These are phyloP conservation scores for Lasiodiplodia citricola DNA, from an alignment of 2,329 filamentous ascomycete species.

Conservation along the genomic window DNA sequence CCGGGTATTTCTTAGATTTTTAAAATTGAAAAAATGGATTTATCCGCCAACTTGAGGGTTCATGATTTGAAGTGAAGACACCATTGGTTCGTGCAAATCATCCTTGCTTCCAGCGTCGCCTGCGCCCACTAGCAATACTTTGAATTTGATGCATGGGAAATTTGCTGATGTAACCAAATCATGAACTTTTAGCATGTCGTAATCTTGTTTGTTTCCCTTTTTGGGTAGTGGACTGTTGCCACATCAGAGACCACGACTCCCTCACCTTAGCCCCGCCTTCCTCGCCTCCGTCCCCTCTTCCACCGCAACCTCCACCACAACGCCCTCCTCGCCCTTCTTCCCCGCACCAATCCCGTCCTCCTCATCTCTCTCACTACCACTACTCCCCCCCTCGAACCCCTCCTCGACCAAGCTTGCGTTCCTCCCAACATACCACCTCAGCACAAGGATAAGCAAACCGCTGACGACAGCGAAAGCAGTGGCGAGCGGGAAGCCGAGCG, in stretches of 20 bases:
- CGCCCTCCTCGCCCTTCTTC: not conserved
- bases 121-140: too few relatives aligned
- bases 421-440: not conserved
- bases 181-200: too few relatives aligned
- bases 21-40: not conserved
- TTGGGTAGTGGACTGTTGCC: not conserved
- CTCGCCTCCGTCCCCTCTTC: not conserved
- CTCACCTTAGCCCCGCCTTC: not conserved
- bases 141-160: too few relatives aligned
- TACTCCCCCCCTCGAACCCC: not conserved
- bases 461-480: constrained; percentile 2
- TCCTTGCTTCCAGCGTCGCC: too few relatives aligned
- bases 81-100: not conserved
- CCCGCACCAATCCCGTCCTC: not conserved
- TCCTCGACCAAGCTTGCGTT: not conserved
- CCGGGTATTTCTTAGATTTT: not conserved
- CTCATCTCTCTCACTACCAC: not conserved
- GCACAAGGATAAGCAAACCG: not conserved
- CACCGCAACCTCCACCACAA: not conserved
- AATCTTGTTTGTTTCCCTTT: not conserved
- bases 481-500: constrained; percentile 13
- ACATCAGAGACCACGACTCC: not conserved
- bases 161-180: too few relatives aligned
- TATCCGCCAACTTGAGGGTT: not conserved
- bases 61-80: not conserved